phyloP scores from a whole-genome alignment of 2,329 filamentous ascomycete genomes.

The Hymenoscyphus infarciens region DNA sequence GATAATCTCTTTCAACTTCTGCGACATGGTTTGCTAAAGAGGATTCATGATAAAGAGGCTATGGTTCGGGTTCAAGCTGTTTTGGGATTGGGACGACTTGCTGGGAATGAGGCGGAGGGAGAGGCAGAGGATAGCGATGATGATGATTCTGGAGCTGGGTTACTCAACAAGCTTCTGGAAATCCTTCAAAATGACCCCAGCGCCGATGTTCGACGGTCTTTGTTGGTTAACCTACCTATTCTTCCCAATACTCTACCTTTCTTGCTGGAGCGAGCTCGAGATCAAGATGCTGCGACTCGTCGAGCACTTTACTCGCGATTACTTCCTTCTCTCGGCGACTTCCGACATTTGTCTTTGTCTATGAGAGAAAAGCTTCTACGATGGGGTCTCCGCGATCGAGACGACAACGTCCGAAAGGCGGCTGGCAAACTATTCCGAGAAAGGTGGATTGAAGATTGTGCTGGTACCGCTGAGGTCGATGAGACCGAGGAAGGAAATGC shows the following conservation, averaged over 20 bases:
- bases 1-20: slow-evolving; percentile 85
- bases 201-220: slow-evolving; percentile 83
- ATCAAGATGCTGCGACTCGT: slow-evolving; percentile 80
- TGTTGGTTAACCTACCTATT: slow-evolving; percentile 88
- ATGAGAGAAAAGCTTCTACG: slow-evolving; percentile 94
- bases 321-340: slow-evolving; percentile 86
- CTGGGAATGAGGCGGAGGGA: slow-evolving; percentile 71
- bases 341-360: slow-evolving; percentile 84
- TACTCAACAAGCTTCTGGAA: slow-evolving; percentile 80
- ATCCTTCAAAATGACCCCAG: slow-evolving; percentile 91
- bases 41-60: slow-evolving; percentile 90
- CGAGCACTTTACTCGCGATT: slow-evolving; percentile 83
- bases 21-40: slow-evolving; percentile 72
- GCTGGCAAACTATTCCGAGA: slow-evolving; percentile 87
- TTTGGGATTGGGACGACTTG: slow-evolving; percentile 79
- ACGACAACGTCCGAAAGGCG: slow-evolving; percentile 90
- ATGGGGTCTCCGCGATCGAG: slow-evolving; percentile 91
- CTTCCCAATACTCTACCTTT: slow-evolving; percentile 78
- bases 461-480: slow-evolving; percentile 58
- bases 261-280: slow-evolving; percentile 84
- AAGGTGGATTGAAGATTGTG: slow-evolving; percentile 97
- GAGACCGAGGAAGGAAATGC: slow-evolving; percentile 38
- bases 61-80: slow-evolving; percentile 91
- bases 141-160: slow-evolving; percentile 62
- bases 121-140: slow-evolving; percentile 68